phyloP scores from a whole-genome alignment of 106 monocot species.

The Narthecium ossifragum region DNA sequence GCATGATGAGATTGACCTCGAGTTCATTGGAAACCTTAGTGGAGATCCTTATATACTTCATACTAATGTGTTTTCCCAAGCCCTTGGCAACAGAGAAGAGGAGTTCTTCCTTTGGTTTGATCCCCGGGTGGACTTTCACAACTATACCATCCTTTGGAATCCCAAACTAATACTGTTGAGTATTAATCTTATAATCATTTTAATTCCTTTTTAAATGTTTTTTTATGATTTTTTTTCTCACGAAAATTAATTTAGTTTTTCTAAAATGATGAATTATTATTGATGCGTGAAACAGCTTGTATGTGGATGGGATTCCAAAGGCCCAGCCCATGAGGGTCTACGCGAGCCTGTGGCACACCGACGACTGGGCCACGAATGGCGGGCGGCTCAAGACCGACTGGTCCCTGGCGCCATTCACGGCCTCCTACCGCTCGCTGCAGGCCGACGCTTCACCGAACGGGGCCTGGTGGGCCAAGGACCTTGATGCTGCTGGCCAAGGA shows the following conservation, averaged over 20 bases:
- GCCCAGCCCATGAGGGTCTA: slow-evolving; percentile 14
- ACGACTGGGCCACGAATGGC: slow-evolving; percentile 12
- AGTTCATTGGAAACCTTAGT: slow-evolving; percentile 16
- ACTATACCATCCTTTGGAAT: slow-evolving; percentile 20
- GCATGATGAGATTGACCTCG: slow-evolving; percentile 24
- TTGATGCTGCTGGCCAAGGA: no score
- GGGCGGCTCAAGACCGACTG: slow-evolving; percentile 11
- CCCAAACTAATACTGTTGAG: slow-evolving; percentile 11
- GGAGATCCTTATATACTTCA: slow-evolving; percentile 6
- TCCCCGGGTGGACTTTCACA: slow-evolving; percentile 15
- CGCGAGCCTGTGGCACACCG: slow-evolving; percentile 10
- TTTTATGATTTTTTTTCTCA: no score
- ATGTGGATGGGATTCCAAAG: slow-evolving; percentile 12
- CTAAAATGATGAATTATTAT: background rate
- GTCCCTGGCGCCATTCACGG: slow-evolving; percentile 6
- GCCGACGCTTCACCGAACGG: background rate
- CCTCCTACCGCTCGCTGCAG: background rate
- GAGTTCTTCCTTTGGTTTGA: slow-evolving; percentile 22
- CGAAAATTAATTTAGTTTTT: background rate
- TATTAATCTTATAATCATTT: background rate
- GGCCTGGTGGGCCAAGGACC: no score
- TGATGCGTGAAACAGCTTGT: background rate
- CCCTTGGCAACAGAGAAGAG: slow-evolving; percentile 17
- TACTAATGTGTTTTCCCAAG: slow-evolving; percentile 16
- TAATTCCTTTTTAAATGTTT: no score